Evolutionary conservation across 805 yeast genomes (phyloP), one percentile per base, ranked within the genome.

Genomic region (Blastobotrys chiropterorum): DNA sequence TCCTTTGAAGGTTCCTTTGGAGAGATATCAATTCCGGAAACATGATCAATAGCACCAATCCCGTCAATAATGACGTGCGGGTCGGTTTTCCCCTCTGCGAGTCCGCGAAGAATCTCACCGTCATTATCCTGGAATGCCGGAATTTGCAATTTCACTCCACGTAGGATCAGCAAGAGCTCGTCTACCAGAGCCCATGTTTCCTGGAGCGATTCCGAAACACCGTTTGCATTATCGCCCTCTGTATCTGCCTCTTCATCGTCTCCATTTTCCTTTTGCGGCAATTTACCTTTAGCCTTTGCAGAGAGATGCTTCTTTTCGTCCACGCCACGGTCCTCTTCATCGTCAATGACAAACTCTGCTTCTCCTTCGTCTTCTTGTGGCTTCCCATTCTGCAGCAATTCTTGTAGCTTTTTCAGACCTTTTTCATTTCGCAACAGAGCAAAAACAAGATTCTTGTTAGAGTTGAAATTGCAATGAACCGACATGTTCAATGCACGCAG

Each of bases 391-490:
- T 40, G 47, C 7, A 52, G 21, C 8, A 46, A 56, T 21, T 31
- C 39, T 55, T 49, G 47, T 62, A 61, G 45, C 45, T 48, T 38
- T 49, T 49, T 20, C n/a, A 48, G n/a, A 3, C 30, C 38, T n/a
- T 48, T 42, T 16, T 59, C 58, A 39, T 60, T 53, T 20, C 62
- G 54, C 48, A 66, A 44, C 16, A 62, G 53, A 21, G 58, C 54
- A 53, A 62, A 66, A 34, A 59, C 46, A 40, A 66, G 51, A 46
- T 58, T 52, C 42, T 56, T 53, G 49, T 62, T 66, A 7, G 61
- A 46, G 19, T 58, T 59, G 45, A 59, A 65, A 44, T 60, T 61
- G 51, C 54, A 60, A 16, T 56, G 56, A 5, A 55, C 53, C 51
- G 65, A 51, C 48, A 59, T 53, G 21, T 51, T 51, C 38, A 65